phyloP scores from a whole-genome alignment of 2,329 filamentous ascomycete species.

The Setomelanomma holmii region DNA sequence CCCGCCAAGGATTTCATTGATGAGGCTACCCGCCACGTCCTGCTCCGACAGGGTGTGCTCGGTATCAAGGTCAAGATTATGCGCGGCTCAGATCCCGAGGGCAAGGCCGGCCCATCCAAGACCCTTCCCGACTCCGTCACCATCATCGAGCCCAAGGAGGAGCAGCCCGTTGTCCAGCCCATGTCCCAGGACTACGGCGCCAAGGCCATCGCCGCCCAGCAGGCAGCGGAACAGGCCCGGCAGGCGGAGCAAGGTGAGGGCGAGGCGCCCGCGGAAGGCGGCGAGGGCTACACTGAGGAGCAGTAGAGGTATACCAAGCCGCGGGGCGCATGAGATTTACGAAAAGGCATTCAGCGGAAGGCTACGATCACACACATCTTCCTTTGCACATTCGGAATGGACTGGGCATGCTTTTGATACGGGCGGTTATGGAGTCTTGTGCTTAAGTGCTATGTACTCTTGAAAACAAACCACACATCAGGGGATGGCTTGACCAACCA shows the following conservation, averaged over 20 bases:
- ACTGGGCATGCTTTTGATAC: conserved; percentile 36
- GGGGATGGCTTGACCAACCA: conserved; percentile 36
- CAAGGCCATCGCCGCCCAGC: conserved; percentile 76
- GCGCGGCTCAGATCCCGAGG: conserved; percentile 98
- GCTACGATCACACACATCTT: conserved; percentile 38
- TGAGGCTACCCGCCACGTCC: conserved; percentile 96
- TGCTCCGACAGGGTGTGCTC: conserved; percentile 98
- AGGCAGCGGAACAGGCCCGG: conserved; percentile 69
- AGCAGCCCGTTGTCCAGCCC: conserved; percentile 92
- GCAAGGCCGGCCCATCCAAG: conserved; percentile 98
- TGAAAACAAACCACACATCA: conserved; percentile 40
- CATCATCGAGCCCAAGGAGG: conserved; percentile 99
- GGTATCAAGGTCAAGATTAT: conserved; percentile 99
- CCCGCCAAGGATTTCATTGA: conserved; percentile 99
- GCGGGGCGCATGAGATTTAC: conserved; percentile 39
- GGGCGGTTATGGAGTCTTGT: conserved; percentile 37
- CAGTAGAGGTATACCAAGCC: conserved; percentile 34
- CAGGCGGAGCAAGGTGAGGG: conserved; percentile 65
- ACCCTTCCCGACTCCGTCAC: conserved; percentile 97
- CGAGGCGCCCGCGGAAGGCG: conserved; percentile 47
- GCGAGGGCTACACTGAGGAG: conserved; percentile 43
- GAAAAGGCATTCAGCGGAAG: conserved; percentile 38
- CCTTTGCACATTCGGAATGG: conserved; percentile 41
- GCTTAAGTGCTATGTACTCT: conserved; percentile 39
- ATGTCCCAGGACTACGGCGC: conserved; percentile 98